Conservation (phyloP, 257 asterid species). For the Fraxinus quadrangulata region DNA sequence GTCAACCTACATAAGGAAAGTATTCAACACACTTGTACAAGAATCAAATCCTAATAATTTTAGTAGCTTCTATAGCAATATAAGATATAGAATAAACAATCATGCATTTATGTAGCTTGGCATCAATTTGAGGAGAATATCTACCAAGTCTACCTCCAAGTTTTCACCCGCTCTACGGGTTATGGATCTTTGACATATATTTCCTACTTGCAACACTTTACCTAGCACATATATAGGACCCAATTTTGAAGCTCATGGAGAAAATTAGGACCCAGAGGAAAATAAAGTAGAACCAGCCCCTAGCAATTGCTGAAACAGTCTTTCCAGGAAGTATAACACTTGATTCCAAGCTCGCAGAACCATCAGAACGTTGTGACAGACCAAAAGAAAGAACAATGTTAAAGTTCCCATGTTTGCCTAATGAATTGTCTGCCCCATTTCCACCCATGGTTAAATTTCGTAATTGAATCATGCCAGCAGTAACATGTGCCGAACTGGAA, state of each 20-base stretch:
- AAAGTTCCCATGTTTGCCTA: constrained; percentile 51
- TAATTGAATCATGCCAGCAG: constrained; percentile 75
- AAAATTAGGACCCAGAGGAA: constrained; percentile 61
- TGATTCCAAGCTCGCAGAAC: constrained; percentile 57
- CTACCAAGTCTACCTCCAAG: constrained; percentile 4
- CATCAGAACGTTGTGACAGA: constrained; percentile 46
- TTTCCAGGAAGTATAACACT: constrained; percentile 56
- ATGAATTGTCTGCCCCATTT: constrained; percentile 32
- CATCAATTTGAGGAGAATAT: not conserved
- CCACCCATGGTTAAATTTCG: constrained; percentile 34
- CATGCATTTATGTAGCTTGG: not conserved
- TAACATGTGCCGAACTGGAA: constrained; percentile 59
- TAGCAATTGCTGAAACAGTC: constrained; percentile 36
- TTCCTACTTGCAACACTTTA: constrained; percentile 15
- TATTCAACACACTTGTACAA: not conserved
- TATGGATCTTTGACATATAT: constrained; percentile 1
- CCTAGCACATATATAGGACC: constrained; percentile 50
- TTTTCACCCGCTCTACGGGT: not conserved
- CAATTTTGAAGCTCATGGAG: constrained; percentile 63
- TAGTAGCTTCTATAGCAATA: not conserved
- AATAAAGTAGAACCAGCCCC: constrained; percentile 57
- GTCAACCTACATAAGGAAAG: not conserved
- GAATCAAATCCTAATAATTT: not conserved
- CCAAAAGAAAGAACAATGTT: constrained; percentile 71
- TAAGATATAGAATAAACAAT: not conserved